Evolutionary conservation across 805 yeast genomes (phyloP).

Genomic region (Naumovozyma dairenensis): DNA sequence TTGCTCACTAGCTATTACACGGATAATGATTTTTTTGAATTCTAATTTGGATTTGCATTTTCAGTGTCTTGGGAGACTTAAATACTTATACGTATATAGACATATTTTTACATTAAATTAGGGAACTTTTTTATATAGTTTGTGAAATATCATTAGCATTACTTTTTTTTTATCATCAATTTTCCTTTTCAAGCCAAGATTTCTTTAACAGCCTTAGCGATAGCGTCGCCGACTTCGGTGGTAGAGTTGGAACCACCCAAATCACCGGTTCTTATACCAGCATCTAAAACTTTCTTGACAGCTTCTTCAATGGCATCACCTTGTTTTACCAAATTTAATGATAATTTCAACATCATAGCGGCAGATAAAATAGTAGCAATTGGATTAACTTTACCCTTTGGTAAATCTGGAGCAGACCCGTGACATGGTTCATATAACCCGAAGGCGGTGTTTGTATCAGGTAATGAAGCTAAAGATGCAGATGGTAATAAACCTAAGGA

Average conservation of each 20-base stretch:
- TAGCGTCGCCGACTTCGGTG: constrained; percentile 87
- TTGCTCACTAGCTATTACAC: too few species aligned
- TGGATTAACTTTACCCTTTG: constrained; percentile 83
- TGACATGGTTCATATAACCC: constrained; percentile 98
- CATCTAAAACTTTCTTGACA: constrained; percentile 69
- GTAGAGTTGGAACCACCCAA: constrained; percentile 81
- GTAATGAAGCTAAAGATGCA: constrained; percentile 90
- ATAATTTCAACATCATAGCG: constrained; percentile 93
- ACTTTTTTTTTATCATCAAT: too few species aligned
- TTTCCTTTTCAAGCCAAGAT: constrained; percentile 30
- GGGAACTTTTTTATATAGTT: too few species aligned
- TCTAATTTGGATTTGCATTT: too few species aligned
- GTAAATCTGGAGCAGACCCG: constrained; percentile 95
- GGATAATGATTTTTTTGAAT: too few species aligned
- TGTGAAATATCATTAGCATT: too few species aligned
- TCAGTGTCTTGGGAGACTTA: too few species aligned
- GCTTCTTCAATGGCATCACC: constrained; percentile 86
- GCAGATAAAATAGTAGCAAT: constrained; percentile 90
- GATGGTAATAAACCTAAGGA: constrained; percentile 93
- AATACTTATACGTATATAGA: too few species aligned
- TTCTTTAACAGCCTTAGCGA: constrained; percentile 61
- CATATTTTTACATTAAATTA: too few species aligned
- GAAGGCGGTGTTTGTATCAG: constrained; percentile 87
- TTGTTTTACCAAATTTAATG: constrained; percentile 72
- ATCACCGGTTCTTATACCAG: constrained; percentile 81